Evolutionary conservation across 257 asterid species (phyloP).

Genomic region (Nicotiana benthamiana): DNA sequence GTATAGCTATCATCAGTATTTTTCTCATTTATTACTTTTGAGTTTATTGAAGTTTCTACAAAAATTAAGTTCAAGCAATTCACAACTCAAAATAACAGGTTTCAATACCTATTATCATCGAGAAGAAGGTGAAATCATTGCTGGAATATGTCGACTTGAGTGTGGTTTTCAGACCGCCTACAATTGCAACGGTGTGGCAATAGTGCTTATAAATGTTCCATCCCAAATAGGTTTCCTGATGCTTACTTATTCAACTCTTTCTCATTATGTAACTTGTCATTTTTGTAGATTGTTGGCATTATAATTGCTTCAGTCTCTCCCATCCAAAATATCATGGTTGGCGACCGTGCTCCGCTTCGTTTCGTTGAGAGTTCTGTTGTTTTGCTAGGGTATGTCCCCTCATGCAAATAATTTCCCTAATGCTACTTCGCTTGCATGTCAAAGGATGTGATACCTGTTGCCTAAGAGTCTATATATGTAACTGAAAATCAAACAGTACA

Average conservation of each 20-base stretch:
- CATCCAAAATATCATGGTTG: constrained; percentile 18
- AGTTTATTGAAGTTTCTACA: not conserved
- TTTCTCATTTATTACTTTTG: not conserved
- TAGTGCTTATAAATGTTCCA: not conserved
- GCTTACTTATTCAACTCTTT: not conserved
- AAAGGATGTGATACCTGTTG: not conserved
- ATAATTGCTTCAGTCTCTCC: constrained; percentile 21
- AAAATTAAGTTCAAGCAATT: not conserved
- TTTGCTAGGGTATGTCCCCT: constrained; percentile 26
- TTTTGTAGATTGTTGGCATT: constrained; percentile 26
- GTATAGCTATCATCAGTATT: not conserved
- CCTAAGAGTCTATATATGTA: not conserved
- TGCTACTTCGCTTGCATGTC: not conserved
- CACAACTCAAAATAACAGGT: constrained; percentile 11
- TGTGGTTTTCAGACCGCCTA: constrained; percentile 30
- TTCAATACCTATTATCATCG: not conserved
- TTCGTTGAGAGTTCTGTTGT: constrained; percentile 19
- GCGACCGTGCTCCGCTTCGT: constrained; percentile 25
- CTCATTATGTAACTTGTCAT: not conserved
- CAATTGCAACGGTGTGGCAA: constrained; percentile 32
- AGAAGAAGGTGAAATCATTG: constrained; percentile 15
- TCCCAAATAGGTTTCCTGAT: not conserved
- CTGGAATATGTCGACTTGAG: constrained; percentile 12
- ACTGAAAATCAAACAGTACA: not conserved
- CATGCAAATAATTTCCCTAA: not conserved